phyloP scores from a whole-genome alignment of 1,139 yeast genomes.

The Geotrichum histeridarum region DNA sequence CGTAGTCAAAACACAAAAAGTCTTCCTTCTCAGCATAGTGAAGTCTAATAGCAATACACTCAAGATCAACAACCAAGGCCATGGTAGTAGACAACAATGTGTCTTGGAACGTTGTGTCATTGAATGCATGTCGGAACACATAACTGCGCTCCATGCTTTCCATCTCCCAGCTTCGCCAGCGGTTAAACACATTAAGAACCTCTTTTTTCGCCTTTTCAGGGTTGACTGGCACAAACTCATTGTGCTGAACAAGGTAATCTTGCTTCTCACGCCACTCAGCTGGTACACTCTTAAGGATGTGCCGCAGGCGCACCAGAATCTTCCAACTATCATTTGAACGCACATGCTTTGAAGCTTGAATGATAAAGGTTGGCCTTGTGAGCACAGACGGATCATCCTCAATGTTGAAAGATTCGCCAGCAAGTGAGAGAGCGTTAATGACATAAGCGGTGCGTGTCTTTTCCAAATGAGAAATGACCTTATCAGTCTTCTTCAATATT shows the following conservation, averaged over 20 bases:
- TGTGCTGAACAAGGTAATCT: conserved; percentile 28
- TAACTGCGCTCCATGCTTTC: conserved; percentile 52
- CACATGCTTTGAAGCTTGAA: conserved; percentile 68
- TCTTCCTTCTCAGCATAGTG: conserved; percentile 34
- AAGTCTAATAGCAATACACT: conserved; percentile 32
- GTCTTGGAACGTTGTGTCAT: conserved; percentile 30
- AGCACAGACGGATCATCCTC: conserved; percentile 84
- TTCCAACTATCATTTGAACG: conserved; percentile 86
- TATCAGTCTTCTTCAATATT: conserved; percentile 14
- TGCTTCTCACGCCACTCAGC: conserved; percentile 42
- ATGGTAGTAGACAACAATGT: conserved; percentile 30
- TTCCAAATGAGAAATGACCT: conserved; percentile 16
- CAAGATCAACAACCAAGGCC: conserved; percentile 30
- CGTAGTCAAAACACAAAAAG: conserved; percentile 35
- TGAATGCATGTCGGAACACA: conserved; percentile 29
- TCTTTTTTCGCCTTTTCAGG: conserved; percentile 46
- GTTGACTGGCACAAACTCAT: conserved; percentile 38
- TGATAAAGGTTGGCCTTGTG: conserved; percentile 80
- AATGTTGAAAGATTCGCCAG: conserved; percentile 56
- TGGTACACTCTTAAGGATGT: conserved; percentile 62
- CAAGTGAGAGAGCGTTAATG: conserved; percentile 53
- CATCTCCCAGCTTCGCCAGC: conserved; percentile 94
- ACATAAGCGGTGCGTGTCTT: conserved; percentile 26
- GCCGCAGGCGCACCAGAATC: conserved; percentile 69
- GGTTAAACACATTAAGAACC: conserved; percentile 55